Evolutionary conservation across 2,329 filamentous ascomycete genomes (phyloP).

Genomic region (Fusarium lyarnte): DNA sequence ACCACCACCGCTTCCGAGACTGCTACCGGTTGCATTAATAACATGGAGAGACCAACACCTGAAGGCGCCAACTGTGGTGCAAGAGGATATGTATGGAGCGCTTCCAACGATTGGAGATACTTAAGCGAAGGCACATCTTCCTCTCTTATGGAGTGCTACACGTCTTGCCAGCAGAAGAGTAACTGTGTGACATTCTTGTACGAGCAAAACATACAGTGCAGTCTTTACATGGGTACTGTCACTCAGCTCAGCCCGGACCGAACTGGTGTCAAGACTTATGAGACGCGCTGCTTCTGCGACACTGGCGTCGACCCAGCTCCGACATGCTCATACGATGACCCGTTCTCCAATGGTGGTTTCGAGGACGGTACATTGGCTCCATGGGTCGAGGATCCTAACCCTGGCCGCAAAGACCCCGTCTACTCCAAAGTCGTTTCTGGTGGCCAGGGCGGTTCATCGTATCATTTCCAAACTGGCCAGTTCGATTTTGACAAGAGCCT

Average conservation of each 20-base stretch:
- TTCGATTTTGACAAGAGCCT: not conserved
- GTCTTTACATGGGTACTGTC: not conserved
- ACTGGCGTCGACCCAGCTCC: not conserved
- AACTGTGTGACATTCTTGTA: not conserved
- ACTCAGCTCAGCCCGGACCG: not conserved
- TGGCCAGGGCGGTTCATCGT: too few species aligned
- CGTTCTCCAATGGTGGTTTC: not conserved
- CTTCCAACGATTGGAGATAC: not conserved
- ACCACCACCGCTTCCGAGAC: not conserved
- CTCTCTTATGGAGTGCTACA: not conserved
- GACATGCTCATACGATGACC: not conserved
- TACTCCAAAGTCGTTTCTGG: too few species aligned
- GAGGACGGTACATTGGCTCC: not conserved
- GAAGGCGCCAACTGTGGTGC: not conserved
- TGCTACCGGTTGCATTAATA: not conserved
- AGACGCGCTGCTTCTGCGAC: conserved; percentile 5
- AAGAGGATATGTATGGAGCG: accelerated
- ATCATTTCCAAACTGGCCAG: too few species aligned
- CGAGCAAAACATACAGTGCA: not conserved
- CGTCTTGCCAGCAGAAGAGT: not conserved
- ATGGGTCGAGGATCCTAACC: too few species aligned
- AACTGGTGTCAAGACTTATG: not conserved
- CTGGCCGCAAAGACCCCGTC: too few species aligned
- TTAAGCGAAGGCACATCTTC: not conserved
- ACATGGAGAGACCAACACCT: not conserved